These are phyloP conservation scores for Metschnikowia koreensis DNA, from an alignment of 805 yeast species.

Conservation along the genomic window DNA sequence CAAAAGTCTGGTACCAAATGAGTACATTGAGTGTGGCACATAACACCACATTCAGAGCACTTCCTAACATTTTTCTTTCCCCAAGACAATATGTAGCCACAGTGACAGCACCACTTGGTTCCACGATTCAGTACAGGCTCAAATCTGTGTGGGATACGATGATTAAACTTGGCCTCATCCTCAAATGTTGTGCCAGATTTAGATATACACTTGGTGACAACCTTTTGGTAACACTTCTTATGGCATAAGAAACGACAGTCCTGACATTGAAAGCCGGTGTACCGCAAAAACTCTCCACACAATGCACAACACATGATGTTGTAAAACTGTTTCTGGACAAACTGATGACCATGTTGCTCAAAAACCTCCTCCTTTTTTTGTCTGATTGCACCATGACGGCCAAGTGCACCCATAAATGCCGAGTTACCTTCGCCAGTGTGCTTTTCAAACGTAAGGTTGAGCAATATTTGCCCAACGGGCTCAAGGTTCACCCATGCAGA, in stretches of 20 bases:
- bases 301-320: constrained; percentile 96
- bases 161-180: constrained; percentile 83
- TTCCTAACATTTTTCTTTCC: constrained; percentile 90
- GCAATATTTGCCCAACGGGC: constrained; percentile 87
- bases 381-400: constrained; percentile 97
- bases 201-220: constrained; percentile 80
- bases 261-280: constrained; percentile 84
- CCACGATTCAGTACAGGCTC: constrained; percentile 90
- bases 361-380: constrained; percentile 87
- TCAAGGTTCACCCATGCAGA: constrained; percentile 89
- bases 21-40: constrained; percentile 91
- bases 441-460: constrained; percentile 79
- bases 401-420: constrained; percentile 44
- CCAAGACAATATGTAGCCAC: constrained; percentile 96
- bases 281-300: constrained; percentile 91
- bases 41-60: constrained; percentile 90
- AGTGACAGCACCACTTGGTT: constrained; percentile 99
- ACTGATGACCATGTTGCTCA: constrained; percentile 96
- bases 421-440: constrained; percentile 35
- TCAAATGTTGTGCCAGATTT: constrained; percentile 68
- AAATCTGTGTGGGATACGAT: constrained; percentile 95
- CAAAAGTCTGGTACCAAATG: constrained; percentile 97
- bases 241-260: constrained; percentile 81
- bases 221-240: constrained; percentile 75
- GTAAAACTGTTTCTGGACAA: constrained; percentile 92